phyloP scores from a whole-genome alignment of 116 monocot genomes.

The Papilionanthe hybrid region DNA sequence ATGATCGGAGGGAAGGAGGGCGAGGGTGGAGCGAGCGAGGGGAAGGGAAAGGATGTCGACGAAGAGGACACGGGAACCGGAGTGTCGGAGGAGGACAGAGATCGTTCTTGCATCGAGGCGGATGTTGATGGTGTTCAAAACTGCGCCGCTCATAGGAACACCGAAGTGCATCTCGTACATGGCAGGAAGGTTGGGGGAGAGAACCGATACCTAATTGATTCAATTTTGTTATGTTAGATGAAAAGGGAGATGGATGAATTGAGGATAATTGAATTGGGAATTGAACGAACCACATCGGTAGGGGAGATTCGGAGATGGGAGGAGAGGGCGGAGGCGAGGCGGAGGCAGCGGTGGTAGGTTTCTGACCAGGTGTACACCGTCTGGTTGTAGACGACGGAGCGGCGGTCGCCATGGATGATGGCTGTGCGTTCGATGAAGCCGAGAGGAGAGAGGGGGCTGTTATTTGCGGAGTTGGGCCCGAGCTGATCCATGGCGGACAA shows the following conservation, averaged over 20 bases:
- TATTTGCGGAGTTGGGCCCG: slow-evolving; percentile 49
- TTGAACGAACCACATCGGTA: slow-evolving; percentile 53
- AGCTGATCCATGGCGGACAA: slow-evolving; percentile 35
- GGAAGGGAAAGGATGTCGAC: slow-evolving; percentile 34
- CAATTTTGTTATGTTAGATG: neutral
- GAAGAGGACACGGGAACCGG: slow-evolving; percentile 47
- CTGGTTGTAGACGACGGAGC: slow-evolving; percentile 52
- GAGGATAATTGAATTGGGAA: neutral
- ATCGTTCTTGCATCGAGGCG: slow-evolving; percentile 65
- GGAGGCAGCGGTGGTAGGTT: slow-evolving; percentile 68
- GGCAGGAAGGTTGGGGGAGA: slow-evolving; percentile 60
- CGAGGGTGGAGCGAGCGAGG: slow-evolving; percentile 34
- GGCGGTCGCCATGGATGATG: slow-evolving; percentile 60
- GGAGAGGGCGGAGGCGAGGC: slow-evolving; percentile 46
- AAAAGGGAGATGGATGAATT: neutral
- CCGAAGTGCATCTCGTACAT: slow-evolving; percentile 85
- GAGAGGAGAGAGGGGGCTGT: slow-evolving; percentile 53
- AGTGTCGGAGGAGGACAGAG: slow-evolving; percentile 58
- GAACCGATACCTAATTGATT: slow-evolving; percentile 42
- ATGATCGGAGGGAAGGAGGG: slow-evolving; percentile 28
- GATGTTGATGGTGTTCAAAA: slow-evolving; percentile 61
- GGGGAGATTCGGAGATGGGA: slow-evolving; percentile 46
- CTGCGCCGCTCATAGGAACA: slow-evolving; percentile 72
- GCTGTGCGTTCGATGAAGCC: slow-evolving; percentile 74
- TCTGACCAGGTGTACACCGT: slow-evolving; percentile 76